Base-by-base conservation (phyloP, 805 yeast genomes). In the Saccharomycopsis sp. region DNA sequence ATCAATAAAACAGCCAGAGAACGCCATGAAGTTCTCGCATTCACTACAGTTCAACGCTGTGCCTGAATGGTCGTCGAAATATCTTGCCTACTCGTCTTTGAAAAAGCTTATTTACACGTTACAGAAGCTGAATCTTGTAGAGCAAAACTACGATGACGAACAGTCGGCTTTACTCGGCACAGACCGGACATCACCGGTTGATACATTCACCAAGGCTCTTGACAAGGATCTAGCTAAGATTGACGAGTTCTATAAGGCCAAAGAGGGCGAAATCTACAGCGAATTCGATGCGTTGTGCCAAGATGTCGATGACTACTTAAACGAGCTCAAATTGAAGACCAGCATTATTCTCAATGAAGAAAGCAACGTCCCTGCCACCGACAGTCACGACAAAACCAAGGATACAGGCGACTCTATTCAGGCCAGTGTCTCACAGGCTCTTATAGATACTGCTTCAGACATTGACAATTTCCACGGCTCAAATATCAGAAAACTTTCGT, bases 31-130 rank as follows among this genome's bases (percentile, higher is more conserved):
- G 79, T 92, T 92, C 74, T 87, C 96, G 24, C 97, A 91, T 68
- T 89, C 97, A 3, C 75, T 92, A 63, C 97, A 92, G 78, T 91
- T 92, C 73, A 92, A 92, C 71, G 97, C 98, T 23, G 98, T 94
- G 2, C 97, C 99, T 1, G 98, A 94, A 70, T 92, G 99, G 99
- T 82, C 96, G 12, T 84, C 96, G 24, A 83, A 88, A 69, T 92
- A 92, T 71, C 85, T 92, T 57, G 91, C 95, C 57, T 92, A 92
- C 71, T 87, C 96, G 1, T 84, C 88, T 44, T 75, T 94, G 59
- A 92, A 94, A 70, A 89, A 89, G 73, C 78, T 88, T 48, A 87
- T 91, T 29, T 92, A 91, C 70, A 76, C 84, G 16, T 76, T 92
- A 52, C 97, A 94, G 67, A 60, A 60, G 78, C 91, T 66, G 90